Evolutionary conservation across 495 filamentous ascomycete species (phyloP), one percentile per base, ranked within the genome.

Genomic region (Aspergillus affinis): DNA sequence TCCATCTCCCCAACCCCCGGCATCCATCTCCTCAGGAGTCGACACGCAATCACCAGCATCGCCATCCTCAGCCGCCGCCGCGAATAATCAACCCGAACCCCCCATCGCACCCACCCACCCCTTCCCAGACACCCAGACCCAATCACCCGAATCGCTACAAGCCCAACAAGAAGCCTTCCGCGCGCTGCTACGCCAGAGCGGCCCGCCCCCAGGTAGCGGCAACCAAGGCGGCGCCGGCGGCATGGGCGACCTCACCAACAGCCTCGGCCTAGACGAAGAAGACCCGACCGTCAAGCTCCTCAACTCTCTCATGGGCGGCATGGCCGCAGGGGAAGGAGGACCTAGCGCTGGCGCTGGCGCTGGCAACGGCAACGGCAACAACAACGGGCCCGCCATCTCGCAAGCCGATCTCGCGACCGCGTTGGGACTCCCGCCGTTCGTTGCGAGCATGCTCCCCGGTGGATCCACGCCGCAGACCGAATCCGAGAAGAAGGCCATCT

Each of bases 271-370:
- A 57, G 69, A 69, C 61, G 70, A 68, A 64, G 79, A 81, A 51
- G 87, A 90, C 69, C 88, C 81, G 0, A 85, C 87, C 67, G 69
- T 87, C 67, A 80, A 79, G 52, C 79, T 90, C 58, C 72, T 91
- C 27, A 81, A 81, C 60, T 81, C 86, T 53, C 74, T 90, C 63
- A 74, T 88, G 66, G 81, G 78, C 13, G 76, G 74, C 20, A 72
- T 81, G 53, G 63, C 58, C 4, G 62, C 60, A 2, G 50, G 58
- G 2, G 20, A 32, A 54, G 23, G 46, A 18, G 23, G 30, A 1
- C 30, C 51, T 2, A 51, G 51, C n/a, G 23, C 44, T 0, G 75
- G 71, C 13, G 64, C 51, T 2, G 58, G 51, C n/a, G 23, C 44
- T 0, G 75, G 71, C 13, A 65, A 62, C 26, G 65, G 55, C 51